Base-by-base conservation (phyloP, 208 protist species). In the Trypanosoma platydactyli region DNA sequence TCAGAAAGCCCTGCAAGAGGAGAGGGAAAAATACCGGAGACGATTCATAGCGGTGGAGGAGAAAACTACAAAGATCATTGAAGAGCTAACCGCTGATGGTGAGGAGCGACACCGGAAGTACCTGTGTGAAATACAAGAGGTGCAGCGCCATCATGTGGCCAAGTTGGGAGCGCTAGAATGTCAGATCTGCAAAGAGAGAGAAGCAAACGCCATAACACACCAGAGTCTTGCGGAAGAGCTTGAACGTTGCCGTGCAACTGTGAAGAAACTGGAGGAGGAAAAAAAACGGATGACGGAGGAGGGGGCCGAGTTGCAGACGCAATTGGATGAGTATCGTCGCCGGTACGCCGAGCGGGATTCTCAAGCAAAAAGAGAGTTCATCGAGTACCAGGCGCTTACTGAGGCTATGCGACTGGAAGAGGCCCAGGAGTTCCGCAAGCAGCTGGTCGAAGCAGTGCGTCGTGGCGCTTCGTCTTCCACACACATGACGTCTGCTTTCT, bases 271-370 rank as follows among this genome's bases (percentile, higher is more conserved):
- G 18, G 65, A 52, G 24, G 65, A 52, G 25, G 54, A 51, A 25
- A 50, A 62, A 25, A 48, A 0, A n/a, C 40, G 30, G 25, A 7
- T 61, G 1, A 50, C 35, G 27, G 20, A 55, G 33, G 52, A 53
- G 42, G 20, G 18, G 25, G 13, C 0, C 9, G 29, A 63, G 30
- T 30, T 51, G 29, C 52, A 53, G 22, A 40, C 40, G 22, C 52
- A 71, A 45, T 27, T 42, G 11, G 65, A 54, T 7, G 65, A 52
- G 40, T 63, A 54, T 41, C 65, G 55, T 29, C 6, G 54, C 27
- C 55, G 65, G 15, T 55, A 55, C 52, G 41, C 2, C 13, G 48
- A 68, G n/a, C 20, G 56, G 50, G 68, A 73, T 18, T 30, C 68
- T 25, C 50, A 30, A 41, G 68, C 68, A 12, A 64, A 50, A 27